These are phyloP conservation scores for Lodderomyces oxycetoniae DNA, from an alignment of 1,139 yeast genomes.

Conservation along the genomic window DNA sequence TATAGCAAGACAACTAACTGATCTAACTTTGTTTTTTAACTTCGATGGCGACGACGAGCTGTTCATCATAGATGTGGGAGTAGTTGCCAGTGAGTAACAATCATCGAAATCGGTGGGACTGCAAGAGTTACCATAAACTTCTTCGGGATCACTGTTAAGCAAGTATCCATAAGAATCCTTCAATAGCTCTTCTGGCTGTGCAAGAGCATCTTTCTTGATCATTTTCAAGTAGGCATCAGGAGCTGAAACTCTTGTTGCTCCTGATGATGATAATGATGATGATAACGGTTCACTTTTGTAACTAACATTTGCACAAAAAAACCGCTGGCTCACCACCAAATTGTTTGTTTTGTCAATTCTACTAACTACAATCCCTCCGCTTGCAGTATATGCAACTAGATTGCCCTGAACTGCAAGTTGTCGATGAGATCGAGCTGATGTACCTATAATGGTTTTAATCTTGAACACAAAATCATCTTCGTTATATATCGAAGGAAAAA, in stretches of 20 bases:
- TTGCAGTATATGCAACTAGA: conserved; percentile 55
- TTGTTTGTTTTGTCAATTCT: conserved; percentile 18
- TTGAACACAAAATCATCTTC: conserved; percentile 9
- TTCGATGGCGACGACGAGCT: conserved; percentile 26
- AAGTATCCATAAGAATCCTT: conserved; percentile 36
- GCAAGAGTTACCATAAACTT: conserved; percentile 16
- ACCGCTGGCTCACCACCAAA: conserved; percentile 32
- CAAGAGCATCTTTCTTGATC: conserved; percentile 15
- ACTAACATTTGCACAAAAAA: conserved; percentile 46
- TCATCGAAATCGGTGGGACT: conserved; percentile 9
- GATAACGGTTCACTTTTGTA: background rate
- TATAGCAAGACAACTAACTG: conserved; percentile 51
- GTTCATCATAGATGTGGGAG: background rate
- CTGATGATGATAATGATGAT: conserved; percentile 1
- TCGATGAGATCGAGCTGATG: conserved; percentile 25
- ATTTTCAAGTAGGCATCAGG: conserved; percentile 33
- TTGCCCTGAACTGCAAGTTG: conserved; percentile 39
- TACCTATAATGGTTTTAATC: conserved; percentile 25
- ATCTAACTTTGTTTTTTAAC: conserved; percentile 44
- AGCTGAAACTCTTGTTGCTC: conserved; percentile 9
- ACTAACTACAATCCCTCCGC: conserved; percentile 63
- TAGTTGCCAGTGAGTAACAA: conserved; percentile 1
- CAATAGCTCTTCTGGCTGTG: conserved; percentile 9
- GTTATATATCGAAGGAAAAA: too few species aligned
- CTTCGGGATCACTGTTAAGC: conserved; percentile 23